Base-by-base conservation (phyloP, 1,284 basidiomycete genomes). In the Pseudozyma flocculosa region DNA sequence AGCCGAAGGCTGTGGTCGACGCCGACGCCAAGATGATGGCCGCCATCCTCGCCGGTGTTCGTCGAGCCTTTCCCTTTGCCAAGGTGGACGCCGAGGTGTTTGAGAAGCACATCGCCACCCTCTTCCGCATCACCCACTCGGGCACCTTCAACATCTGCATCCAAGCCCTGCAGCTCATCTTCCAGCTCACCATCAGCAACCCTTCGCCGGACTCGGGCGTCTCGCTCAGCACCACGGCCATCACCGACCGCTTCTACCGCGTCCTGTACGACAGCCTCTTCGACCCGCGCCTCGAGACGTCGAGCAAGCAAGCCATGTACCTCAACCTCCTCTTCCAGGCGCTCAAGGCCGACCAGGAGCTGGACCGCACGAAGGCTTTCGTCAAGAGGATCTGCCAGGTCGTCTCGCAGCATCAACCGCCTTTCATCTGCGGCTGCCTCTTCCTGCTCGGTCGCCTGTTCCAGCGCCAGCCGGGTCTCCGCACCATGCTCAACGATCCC, bases 231-330 rank as follows among this genome's bases (percentile, higher is more conserved):
- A 50, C 59, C 23, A 42, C 41, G 0, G 60, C 84, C 3, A 79
- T 87, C 15, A 55, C 58, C 13, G 67, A 72, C 37, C 84, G 95
- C 32, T 99, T 92, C 81, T 96, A 92, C 80, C 86, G 92, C 43
- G 87, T 90, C 0, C 82, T 99, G 0, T 98, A 98, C 75, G 85
- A 87, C 26, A 93, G 91, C 2, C 81, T 98, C 7, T 85, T 89
- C 34, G 94, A 99, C 72, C 81, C 82, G 0, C 86, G 95, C 13
- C 83, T 99, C 5, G 83, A 86, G 17, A 83, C 83, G 1, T 92
- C 92, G 17, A 90, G 88, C 26, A 97, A 98, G 78, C 92, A 97
- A 78, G 91, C 93, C 9, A 90, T 98, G 87, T 98, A 96, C 79
- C 84, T 99, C 64, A 98, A 98, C 78, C 81, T 99, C 19, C 80